Conservation (phyloP, 495 filamentous ascomycete genomes). For the Pyrenula massariospora region DNA sequence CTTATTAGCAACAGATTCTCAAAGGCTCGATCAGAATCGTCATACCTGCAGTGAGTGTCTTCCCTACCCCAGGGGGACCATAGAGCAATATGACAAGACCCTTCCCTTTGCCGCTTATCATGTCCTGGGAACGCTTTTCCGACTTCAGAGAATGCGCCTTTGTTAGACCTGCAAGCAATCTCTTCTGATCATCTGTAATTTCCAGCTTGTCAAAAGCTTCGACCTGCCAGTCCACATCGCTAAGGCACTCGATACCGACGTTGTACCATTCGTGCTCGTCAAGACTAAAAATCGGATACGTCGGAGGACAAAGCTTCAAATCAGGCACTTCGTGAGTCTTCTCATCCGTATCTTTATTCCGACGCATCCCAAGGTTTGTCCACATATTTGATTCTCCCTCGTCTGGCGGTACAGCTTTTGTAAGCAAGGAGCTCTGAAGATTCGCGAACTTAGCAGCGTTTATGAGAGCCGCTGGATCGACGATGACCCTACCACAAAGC, state of each 20-base stretch:
- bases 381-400: background rate
- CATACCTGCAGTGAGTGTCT: conserved; percentile 62
- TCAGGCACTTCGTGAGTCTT: background rate
- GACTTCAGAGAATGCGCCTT: conserved; percentile 73
- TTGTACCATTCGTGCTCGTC: background rate
- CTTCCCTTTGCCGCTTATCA: conserved; percentile 68
- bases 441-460: background rate
- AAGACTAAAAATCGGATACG: background rate
- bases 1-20: background rate
- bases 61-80: conserved; percentile 77
- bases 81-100: conserved; percentile 68
- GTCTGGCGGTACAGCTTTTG: background rate
- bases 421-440: background rate
- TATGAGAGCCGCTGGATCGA: background rate
- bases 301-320: background rate
- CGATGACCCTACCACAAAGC: background rate
- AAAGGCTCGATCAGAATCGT: background rate
- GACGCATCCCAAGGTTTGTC: background rate
- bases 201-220: conserved; percentile 72
- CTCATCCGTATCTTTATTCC: background rate
- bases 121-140: conserved; percentile 71
- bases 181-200: conserved; percentile 62
- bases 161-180: conserved; percentile 69
- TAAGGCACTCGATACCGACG: conserved; percentile 62
- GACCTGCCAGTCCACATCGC: conserved; percentile 73